phyloP scores from a whole-genome alignment of 176 grass and related monocot genomes.

The Ensete glaucum region DNA sequence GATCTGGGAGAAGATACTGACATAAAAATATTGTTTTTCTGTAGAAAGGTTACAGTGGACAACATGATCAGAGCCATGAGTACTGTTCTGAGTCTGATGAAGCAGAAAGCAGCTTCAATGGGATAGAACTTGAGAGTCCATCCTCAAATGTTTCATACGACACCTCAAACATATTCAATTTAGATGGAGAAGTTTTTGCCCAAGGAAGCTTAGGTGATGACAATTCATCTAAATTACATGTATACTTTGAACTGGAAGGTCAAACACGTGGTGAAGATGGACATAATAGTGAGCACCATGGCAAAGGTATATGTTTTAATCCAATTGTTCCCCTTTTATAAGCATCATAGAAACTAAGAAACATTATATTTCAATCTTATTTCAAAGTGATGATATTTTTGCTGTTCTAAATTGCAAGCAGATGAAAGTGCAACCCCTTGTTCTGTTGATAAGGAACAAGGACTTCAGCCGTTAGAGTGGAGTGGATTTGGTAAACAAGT shows the following conservation, averaged over 20 bases:
- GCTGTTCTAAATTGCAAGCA: no score
- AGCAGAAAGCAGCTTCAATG: slow-evolving; percentile 60
- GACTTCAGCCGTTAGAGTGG: no score
- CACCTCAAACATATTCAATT: slow-evolving; percentile 1
- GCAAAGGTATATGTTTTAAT: not conserved
- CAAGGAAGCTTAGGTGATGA: slow-evolving; percentile 28
- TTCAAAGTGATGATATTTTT: no score
- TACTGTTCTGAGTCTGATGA: slow-evolving; percentile 71
- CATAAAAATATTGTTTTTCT: slow-evolving; percentile 11
- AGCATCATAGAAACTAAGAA: not conserved
- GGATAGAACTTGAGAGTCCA: slow-evolving; percentile 22
- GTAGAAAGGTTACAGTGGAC: slow-evolving; percentile 32
- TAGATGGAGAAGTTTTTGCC: not conserved
- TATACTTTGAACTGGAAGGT: not conserved
- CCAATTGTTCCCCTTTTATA: not conserved
- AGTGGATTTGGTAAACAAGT: no score
- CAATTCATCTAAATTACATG: slow-evolving; percentile 1
- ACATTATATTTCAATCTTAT: not conserved
- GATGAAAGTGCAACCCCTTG: no score
- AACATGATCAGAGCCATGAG: slow-evolving; percentile 25
- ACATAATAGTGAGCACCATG: not conserved
- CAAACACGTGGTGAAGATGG: not conserved
- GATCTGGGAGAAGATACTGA: slow-evolving; percentile 1
- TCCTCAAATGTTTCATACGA: slow-evolving; percentile 10
- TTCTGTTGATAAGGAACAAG: no score